A percentile compares a stretch with the other conserved stretches of the same genome.
Evolutionary conservation across 2,329 filamentous ascomycete species (phyloP).

Genomic region (Pseudocercospora ulei): DNA sequence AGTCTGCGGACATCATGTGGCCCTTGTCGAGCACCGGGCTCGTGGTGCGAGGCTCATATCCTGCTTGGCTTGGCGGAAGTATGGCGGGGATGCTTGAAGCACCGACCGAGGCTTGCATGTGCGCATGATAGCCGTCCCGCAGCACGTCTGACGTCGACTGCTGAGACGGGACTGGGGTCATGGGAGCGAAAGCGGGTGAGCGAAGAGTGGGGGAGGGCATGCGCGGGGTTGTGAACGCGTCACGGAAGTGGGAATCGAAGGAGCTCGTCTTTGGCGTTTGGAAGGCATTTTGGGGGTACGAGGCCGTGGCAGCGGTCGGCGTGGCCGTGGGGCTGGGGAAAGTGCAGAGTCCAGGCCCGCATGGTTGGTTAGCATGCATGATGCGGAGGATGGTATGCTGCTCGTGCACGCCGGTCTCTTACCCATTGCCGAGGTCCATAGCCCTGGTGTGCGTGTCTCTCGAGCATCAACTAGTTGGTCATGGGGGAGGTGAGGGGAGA

Average conservation of each 20-base stretch:
- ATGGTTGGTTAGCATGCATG: conserved; percentile 12
- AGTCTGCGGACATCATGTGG: conserved; percentile 11
- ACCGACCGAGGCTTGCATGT: conserved; percentile 20
- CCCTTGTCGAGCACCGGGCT: conserved; percentile 20
- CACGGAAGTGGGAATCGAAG: conserved; percentile 41
- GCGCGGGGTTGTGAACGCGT: conserved; percentile 44
- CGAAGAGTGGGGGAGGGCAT: conserved; percentile 36
- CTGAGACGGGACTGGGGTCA: conserved; percentile 26
- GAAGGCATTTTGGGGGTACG: conserved; percentile 34
- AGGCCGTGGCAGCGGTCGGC: conserved; percentile 39
- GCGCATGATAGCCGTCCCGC: conserved; percentile 26
- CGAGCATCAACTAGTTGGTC: no score
- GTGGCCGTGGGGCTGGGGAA: conserved; percentile 45
- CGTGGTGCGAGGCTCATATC: conserved; percentile 12
- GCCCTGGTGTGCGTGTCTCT: conserved; percentile 12
- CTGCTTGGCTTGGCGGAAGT: conserved; percentile 17
- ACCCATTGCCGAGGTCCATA: conserved; percentile 24
- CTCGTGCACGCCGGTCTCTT: conserved; percentile 10
- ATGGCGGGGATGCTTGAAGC: conserved; percentile 14
- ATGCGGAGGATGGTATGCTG: conserved; percentile 14
- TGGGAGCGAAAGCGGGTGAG: conserved; percentile 24
- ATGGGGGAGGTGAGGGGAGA: conserved; percentile 5
- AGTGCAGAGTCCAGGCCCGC: conserved; percentile 41
- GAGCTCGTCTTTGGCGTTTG: conserved; percentile 41
- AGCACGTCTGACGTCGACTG: conserved; percentile 27